A percentile compares a stretch with the other conserved stretches of the same genome.
These are phyloP conservation scores for Nakazawaea laoshanensis DNA, from an alignment of 805 yeast species.

Conservation along the genomic window DNA sequence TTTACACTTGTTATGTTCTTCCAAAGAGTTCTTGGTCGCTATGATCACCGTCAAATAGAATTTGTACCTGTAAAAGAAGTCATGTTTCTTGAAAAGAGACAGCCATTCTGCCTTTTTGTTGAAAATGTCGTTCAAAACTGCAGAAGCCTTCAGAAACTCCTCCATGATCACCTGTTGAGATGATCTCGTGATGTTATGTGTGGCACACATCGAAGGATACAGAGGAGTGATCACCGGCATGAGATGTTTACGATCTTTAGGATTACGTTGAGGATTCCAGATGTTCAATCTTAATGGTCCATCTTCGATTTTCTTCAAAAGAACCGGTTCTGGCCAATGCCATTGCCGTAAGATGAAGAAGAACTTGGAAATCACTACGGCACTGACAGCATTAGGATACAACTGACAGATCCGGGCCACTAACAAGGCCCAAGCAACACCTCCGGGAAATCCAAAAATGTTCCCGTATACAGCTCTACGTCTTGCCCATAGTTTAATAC, in stretches of 20 bases:
- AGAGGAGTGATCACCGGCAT: constrained; percentile 99
- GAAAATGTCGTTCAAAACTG: constrained; percentile 59
- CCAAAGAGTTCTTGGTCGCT: constrained; percentile 62
- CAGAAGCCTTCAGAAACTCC: constrained; percentile 75
- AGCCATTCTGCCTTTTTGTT: constrained; percentile 63
- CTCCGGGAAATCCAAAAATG: constrained; percentile 97
- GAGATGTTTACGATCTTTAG: constrained; percentile 80
- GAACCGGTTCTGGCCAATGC: constrained; percentile 98
- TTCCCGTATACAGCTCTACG: constrained; percentile 91
- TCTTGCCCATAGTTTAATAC: constrained; percentile 95
- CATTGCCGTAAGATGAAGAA: constrained; percentile 81
- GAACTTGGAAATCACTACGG: constrained; percentile 84
- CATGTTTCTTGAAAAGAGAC: constrained; percentile 69
- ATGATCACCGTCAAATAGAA: constrained; percentile 80
- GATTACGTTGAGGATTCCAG: constrained; percentile 92
- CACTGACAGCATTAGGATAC: constrained; percentile 92
- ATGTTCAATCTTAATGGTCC: constrained; percentile 94
- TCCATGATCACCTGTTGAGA: constrained; percentile 73
- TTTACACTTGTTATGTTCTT: constrained; percentile 84
- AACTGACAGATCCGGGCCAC: constrained; percentile 97
- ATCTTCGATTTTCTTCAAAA: constrained; percentile 88
- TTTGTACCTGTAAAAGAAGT: constrained; percentile 76
- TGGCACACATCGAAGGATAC: constrained; percentile 98
- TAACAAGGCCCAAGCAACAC: constrained; percentile 99
- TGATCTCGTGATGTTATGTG: constrained; percentile 87